Conservation (phyloP, 805 yeast genomes). For the Tetrapisispora pingtungensis region DNA sequence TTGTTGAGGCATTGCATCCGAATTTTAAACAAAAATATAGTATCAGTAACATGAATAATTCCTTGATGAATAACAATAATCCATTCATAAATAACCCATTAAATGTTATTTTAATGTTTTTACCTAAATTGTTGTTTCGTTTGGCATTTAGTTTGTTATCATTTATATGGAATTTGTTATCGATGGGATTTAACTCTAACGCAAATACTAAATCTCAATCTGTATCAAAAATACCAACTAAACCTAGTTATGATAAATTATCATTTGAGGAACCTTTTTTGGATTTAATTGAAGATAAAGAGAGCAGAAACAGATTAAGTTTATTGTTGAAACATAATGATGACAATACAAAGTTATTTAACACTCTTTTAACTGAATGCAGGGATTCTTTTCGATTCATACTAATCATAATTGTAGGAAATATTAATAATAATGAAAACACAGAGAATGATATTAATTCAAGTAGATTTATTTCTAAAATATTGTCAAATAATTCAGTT, state of each 20-base stretch:
- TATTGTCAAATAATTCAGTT: slow-evolving; percentile 39
- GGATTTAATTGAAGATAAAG: slow-evolving; percentile 7
- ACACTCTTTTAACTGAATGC: slow-evolving; percentile 33
- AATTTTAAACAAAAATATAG: slow-evolving; percentile 19
- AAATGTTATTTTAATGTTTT: slow-evolving; percentile 41
- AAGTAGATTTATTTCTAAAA: slow-evolving; percentile 33
- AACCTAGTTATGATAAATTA: slow-evolving; percentile 11
- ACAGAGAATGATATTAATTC: slow-evolving; percentile 24
- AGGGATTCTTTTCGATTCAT: slow-evolving; percentile 40
- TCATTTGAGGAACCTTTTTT: slow-evolving; percentile 7
- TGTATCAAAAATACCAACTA: slow-evolving; percentile 14
- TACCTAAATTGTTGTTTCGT: slow-evolving; percentile 39
- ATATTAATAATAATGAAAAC: slow-evolving; percentile 12
- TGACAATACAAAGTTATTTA: slow-evolving; percentile 26
- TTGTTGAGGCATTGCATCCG: slow-evolving; percentile 28
- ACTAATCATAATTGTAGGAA: slow-evolving; percentile 42
- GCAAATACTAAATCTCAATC: slow-evolving; percentile 2
- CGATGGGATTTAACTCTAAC: slow-evolving; percentile 14
- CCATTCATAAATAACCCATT: slow-evolving; percentile 28
- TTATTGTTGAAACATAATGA: slow-evolving; percentile 3
- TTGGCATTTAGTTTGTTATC: slow-evolving; percentile 14
- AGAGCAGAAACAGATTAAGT: slow-evolving; percentile 4
- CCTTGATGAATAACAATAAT: background rate
- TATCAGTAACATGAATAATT: slow-evolving; percentile 17
- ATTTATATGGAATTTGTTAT: slow-evolving; percentile 14